These are phyloP conservation scores for Huntiella abstrusa DNA, from an alignment of 2,329 filamentous ascomycete species.

Conservation along the genomic window DNA sequence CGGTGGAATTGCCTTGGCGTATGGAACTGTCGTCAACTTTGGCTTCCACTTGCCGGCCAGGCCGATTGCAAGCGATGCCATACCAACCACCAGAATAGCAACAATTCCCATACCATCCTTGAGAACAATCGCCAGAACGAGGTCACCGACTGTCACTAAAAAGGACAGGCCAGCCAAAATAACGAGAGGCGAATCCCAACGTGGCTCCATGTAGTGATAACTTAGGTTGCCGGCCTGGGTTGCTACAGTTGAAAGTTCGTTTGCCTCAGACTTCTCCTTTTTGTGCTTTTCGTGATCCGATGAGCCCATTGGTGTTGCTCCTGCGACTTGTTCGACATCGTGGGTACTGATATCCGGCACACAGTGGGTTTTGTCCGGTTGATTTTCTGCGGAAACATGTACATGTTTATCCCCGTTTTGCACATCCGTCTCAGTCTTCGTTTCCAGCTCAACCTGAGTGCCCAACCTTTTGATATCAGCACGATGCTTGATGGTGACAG, in stretches of 20 bases:
- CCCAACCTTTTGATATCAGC: slow-evolving; percentile 13
- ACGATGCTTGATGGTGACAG: slow-evolving; percentile 31
- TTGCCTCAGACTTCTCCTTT: too few species aligned
- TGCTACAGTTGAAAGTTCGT: too few species aligned
- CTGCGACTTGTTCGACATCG: too few species aligned
- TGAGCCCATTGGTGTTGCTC: too few species aligned
- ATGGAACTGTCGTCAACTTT: slow-evolving; percentile 30
- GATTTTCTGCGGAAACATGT: too few species aligned
- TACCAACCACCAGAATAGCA: slow-evolving; percentile 31
- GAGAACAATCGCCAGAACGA: slow-evolving; percentile 21
- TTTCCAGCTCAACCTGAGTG: too few species aligned
- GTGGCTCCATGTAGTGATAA: slow-evolving; percentile 26
- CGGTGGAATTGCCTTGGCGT: slow-evolving; percentile 28
- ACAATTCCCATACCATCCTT: slow-evolving; percentile 20
- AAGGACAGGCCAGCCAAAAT: slow-evolving; percentile 32
- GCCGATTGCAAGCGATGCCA: slow-evolving; percentile 34
- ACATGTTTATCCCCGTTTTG: too few species aligned
- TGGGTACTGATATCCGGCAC: too few species aligned
- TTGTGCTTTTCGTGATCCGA: too few species aligned
- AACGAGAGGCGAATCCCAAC: slow-evolving; percentile 32
- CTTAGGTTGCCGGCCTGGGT: neutral
- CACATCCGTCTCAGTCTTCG: too few species aligned
- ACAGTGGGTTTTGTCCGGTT: too few species aligned
- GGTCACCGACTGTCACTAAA: slow-evolving; percentile 29
- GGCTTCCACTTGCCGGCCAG: slow-evolving; percentile 40